phyloP scores from a whole-genome alignment of 768 basidiomycete genomes.

The Naganishia randhawae region DNA sequence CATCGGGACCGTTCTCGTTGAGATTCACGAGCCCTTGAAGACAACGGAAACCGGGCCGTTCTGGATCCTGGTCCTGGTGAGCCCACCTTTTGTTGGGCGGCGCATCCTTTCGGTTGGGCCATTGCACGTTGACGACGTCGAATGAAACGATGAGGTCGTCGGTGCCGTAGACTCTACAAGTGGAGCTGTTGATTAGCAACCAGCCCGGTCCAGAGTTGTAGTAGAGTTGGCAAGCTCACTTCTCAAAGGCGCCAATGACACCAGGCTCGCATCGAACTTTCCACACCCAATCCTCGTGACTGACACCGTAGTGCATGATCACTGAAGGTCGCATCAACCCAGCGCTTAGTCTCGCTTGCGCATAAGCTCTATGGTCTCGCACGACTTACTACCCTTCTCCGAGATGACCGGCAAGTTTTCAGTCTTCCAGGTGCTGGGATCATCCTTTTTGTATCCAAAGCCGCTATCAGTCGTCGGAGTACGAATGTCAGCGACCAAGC shows the following conservation, averaged over 20 bases:
- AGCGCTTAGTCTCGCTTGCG: not conserved
- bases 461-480: not conserved
- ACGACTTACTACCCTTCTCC: conserved; percentile 19
- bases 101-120: conserved; percentile 3
- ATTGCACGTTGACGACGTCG: conserved; percentile 25
- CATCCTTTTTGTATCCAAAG: conserved; percentile 9
- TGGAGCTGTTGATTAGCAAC: not conserved
- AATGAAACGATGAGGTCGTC: conserved; percentile 43
- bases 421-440: not conserved
- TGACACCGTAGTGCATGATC: conserved; percentile 20
- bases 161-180: conserved; percentile 42
- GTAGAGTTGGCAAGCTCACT: not conserved
- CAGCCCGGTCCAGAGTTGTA: not conserved
- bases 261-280: conserved; percentile 13
- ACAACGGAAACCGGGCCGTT: conserved; percentile 19
- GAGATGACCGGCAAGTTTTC: conserved; percentile 17
- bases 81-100: conserved; percentile 10
- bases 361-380: no score
- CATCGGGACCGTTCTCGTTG: conserved; percentile 47
- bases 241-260: conserved; percentile 9
- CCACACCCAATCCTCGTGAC: conserved; percentile 20
- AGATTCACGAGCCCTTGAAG: conserved; percentile 37
- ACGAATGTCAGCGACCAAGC: not conserved
- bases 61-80: conserved; percentile 22
- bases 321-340: not conserved